Evolutionary conservation across 2,329 filamentous ascomycete genomes (phyloP).

Genomic region (Colletotrichum euphorbiae): DNA sequence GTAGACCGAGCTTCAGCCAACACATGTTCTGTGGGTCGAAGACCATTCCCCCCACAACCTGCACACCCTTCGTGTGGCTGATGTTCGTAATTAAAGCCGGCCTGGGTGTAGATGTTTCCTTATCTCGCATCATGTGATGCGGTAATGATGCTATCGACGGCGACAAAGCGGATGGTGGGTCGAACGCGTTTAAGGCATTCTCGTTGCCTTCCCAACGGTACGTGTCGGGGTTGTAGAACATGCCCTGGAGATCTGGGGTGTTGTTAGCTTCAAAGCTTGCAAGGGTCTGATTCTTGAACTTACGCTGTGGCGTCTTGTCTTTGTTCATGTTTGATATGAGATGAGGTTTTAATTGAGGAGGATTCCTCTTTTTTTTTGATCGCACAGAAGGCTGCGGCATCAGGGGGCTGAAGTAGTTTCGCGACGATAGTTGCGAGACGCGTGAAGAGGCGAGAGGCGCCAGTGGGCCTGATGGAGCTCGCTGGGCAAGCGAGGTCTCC

Average conservation of each 20-base stretch:
- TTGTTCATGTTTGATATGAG: conserved; percentile 86
- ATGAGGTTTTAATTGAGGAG: conserved; percentile 79
- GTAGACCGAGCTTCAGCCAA: conserved; percentile 83
- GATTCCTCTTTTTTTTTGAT: conserved; percentile 68
- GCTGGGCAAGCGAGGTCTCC: conserved; percentile 71
- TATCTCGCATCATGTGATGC: conserved; percentile 61
- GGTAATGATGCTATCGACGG: conserved; percentile 63
- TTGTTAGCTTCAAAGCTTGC: conserved; percentile 46
- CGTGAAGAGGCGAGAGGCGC: conserved; percentile 67
- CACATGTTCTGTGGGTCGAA: conserved; percentile 98
- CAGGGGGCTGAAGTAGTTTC: conserved; percentile 60
- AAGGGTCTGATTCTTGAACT: conserved; percentile 49
- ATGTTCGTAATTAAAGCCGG: conserved; percentile 93
- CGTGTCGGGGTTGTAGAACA: conserved; percentile 91
- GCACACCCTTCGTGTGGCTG: conserved; percentile 83
- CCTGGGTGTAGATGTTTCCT: conserved; percentile 69
- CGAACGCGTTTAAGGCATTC: conserved; percentile 83
- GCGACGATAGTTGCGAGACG: conserved; percentile 62
- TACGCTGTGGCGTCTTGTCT: conserved; percentile 84
- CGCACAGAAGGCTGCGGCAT: conserved; percentile 57
- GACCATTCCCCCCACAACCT: conserved; percentile 97
- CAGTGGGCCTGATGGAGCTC: conserved; percentile 66
- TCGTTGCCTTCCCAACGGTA: conserved; percentile 98
- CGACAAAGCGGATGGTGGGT: conserved; percentile 67
- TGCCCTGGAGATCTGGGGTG: conserved; percentile 83